Evolutionary conservation across 805 yeast genomes (phyloP).

Genomic region (Candida cerambycidarum): DNA sequence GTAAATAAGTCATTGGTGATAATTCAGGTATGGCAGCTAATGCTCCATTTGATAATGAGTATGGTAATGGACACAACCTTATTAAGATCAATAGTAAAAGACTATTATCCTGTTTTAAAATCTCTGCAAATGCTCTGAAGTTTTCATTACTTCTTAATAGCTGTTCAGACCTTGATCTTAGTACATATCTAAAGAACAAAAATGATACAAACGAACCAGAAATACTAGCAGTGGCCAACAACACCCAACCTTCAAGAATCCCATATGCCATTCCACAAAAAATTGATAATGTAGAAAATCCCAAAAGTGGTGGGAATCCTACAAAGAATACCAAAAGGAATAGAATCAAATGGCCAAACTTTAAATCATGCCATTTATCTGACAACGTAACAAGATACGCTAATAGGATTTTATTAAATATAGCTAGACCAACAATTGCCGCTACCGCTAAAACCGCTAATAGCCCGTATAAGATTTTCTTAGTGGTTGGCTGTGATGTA

Average conservation of each 20-base stretch:
- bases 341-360: constrained; percentile 46
- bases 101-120: constrained; percentile 60
- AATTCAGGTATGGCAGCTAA: constrained; percentile 84
- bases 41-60: constrained; percentile 89
- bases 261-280: constrained; percentile 84
- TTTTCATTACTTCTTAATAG: constrained; percentile 61
- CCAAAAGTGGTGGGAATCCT: constrained; percentile 88
- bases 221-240: constrained; percentile 67
- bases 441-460: constrained; percentile 21
- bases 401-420: constrained; percentile 39
- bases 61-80: constrained; percentile 89
- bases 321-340: constrained; percentile 58
- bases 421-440: constrained; percentile 13
- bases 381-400: constrained; percentile 41
- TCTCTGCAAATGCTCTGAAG: constrained; percentile 72
- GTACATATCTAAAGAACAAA: constrained; percentile 57
- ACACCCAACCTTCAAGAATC: constrained; percentile 73
- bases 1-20: constrained; percentile 55
- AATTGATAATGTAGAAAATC: constrained; percentile 69
- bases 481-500: constrained; percentile 16
- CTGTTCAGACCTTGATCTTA: constrained; percentile 57
- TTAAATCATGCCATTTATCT: constrained; percentile 41
- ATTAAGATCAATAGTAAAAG: constrained; percentile 68
- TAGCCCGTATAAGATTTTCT: constrained; percentile 16
- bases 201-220: constrained; percentile 78